phyloP scores from a whole-genome alignment of 2,329 filamentous ascomycete species.

The Venturia effusa region DNA sequence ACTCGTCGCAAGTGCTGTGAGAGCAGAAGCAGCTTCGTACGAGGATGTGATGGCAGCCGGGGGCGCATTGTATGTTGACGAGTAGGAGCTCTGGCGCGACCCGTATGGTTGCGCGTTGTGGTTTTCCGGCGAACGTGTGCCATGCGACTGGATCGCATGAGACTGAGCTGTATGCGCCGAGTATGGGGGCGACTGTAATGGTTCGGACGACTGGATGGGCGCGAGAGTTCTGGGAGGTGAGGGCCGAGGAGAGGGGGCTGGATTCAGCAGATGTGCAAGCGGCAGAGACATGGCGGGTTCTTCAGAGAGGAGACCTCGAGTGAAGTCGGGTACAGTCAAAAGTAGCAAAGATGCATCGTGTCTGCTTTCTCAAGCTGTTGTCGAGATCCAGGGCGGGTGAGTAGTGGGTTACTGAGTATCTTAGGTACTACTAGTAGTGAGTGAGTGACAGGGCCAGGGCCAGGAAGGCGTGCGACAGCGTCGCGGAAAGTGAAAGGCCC shows the following conservation, averaged over 20 bases:
- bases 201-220: neutral
- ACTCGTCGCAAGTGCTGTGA: constrained; percentile 19
- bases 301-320: neutral
- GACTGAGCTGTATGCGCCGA: constrained; percentile 1
- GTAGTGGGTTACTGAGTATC: too few species aligned
- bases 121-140: neutral
- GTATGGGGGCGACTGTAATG: constrained; percentile 7
- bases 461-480: neutral
- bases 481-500: neutral
- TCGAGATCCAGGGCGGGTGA: neutral
- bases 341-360: neutral
- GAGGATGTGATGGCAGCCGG: constrained; percentile 17
- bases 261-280: constrained; percentile 27
- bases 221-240: constrained; percentile 3
- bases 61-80: neutral
- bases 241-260: constrained; percentile 16
- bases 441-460: neutral
- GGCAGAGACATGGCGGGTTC: constrained; percentile 17
- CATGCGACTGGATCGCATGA: constrained; percentile 6
- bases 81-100: neutral
- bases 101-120: neutral
- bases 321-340: neutral
- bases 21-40: constrained; percentile 8
- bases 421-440: too few species aligned
- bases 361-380: neutral